Evolutionary conservation across 1,139 yeast genomes (phyloP).

Genomic region (Yamadazyma taylorii): DNA sequence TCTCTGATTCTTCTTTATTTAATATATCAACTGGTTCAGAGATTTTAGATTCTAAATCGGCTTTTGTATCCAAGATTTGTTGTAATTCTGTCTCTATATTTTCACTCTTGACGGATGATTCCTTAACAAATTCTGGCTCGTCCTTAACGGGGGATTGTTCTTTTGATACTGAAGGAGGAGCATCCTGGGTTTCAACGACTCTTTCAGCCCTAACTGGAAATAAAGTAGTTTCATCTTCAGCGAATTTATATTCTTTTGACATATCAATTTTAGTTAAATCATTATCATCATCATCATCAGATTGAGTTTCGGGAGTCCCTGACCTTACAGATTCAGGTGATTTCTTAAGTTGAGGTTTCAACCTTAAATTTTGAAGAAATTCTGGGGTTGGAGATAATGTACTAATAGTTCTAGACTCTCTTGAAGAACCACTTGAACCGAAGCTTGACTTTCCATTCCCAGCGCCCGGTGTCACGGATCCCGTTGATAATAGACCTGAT

Average conservation of each 20-base stretch:
- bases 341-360: slow-evolving; percentile 20
- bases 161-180: slow-evolving; percentile 9
- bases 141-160: slow-evolving; percentile 18
- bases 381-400: slow-evolving; percentile 35
- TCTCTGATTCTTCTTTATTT: slow-evolving; percentile 32
- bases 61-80: slow-evolving; percentile 28
- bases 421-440: slow-evolving; percentile 1
- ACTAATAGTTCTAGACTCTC: slow-evolving; percentile 27
- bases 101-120: slow-evolving; percentile 37
- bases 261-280: slow-evolving; percentile 55
- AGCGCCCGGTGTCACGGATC: slow-evolving; percentile 49
- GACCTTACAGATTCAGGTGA: too few relatives aligned
- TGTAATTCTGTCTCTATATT: slow-evolving; percentile 30
- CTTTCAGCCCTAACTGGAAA: slow-evolving; percentile 47
- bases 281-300: slow-evolving; percentile 36
- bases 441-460: slow-evolving; percentile 16
- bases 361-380: slow-evolving; percentile 38
- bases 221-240: slow-evolving; percentile 44
- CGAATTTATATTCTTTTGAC: slow-evolving; percentile 57
- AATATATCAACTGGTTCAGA: slow-evolving; percentile 31
- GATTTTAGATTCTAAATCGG: slow-evolving; percentile 30
- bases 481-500: slow-evolving; percentile 71
- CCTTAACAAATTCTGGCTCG: slow-evolving; percentile 16
- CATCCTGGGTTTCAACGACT: slow-evolving; percentile 14
- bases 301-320: slow-evolving; percentile 16